Percentiles rank a stretch among this genome's conserved stretches.
Evolutionary conservation across 441 rosid genomes (phyloP).

Genomic region (Populus hybrid): DNA sequence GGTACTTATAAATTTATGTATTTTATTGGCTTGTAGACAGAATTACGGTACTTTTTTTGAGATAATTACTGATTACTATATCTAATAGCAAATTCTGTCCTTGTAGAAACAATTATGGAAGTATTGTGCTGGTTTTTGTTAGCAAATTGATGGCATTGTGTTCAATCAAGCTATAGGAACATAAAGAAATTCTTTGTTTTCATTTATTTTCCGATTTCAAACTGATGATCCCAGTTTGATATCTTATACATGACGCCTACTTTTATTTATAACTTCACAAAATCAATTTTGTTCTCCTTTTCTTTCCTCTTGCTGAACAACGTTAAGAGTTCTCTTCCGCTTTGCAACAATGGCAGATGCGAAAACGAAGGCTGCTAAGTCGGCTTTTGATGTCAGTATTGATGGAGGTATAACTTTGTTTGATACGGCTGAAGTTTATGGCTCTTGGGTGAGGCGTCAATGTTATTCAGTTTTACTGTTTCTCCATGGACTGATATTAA

Average conservation of each 20-base stretch:
- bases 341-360: constrained; percentile 47
- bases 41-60: neutral
- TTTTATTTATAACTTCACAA: neutral
- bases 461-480: neutral
- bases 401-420: constrained; percentile 75
- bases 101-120: neutral
- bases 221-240: neutral
- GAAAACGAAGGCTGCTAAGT: constrained; percentile 80
- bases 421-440: constrained; percentile 97
- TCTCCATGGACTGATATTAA: neutral
- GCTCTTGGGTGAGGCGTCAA: constrained; percentile 53
- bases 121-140: too few species aligned
- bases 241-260: neutral
- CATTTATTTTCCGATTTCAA: neutral
- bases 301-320: neutral
- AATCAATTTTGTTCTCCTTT: neutral
- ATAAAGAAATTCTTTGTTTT: neutral
- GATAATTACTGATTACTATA: neutral
- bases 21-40: neutral
- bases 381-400: constrained; percentile 68
- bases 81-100: neutral
- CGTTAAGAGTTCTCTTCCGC: neutral
- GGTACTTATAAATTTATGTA: too few species aligned
- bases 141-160: neutral
- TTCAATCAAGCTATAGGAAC: neutral